Evolutionary conservation across 2,329 filamentous ascomycete genomes (phyloP).

Genomic region (Bipolaris bicolor): DNA sequence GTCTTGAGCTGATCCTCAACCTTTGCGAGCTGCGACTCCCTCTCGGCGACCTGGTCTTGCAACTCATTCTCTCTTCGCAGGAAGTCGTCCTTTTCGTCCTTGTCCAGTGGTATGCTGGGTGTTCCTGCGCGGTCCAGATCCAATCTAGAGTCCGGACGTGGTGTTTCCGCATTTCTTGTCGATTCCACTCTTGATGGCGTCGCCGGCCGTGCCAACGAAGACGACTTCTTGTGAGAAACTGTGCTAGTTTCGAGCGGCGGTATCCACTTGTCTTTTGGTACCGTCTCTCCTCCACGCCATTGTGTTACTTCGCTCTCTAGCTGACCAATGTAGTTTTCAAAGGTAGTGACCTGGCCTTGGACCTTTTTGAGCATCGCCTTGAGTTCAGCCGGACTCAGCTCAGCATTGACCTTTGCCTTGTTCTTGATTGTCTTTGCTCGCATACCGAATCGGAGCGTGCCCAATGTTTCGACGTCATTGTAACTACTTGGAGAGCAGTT

Average conservation of each 20-base stretch:
- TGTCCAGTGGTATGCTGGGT: constrained; percentile 86
- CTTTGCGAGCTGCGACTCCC: constrained; percentile 78
- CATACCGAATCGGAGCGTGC: constrained; percentile 92
- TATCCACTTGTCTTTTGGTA: constrained; percentile 90
- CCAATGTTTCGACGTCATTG: constrained; percentile 93
- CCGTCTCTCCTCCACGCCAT: constrained; percentile 87
- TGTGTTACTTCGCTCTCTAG: constrained; percentile 83
- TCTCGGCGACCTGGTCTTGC: constrained; percentile 94
- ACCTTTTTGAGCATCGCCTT: constrained; percentile 92
- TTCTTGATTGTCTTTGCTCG: constrained; percentile 99
- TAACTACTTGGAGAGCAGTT: constrained; percentile 99
- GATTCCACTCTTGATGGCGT: constrained; percentile 64
- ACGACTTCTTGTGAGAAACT: constrained; percentile 55
- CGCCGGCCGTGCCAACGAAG: constrained; percentile 61
- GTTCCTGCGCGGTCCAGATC: constrained; percentile 82
- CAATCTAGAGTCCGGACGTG: constrained; percentile 67
- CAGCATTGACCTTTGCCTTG: constrained; percentile 99
- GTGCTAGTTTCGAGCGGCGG: constrained; percentile 65
- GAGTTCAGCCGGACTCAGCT: constrained; percentile 93
- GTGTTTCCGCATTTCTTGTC: constrained; percentile 52
- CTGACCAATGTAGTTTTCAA: constrained; percentile 82
- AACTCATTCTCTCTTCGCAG: constrained; percentile 93
- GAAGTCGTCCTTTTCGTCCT: constrained; percentile 97
- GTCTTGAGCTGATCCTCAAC: constrained; percentile 82
- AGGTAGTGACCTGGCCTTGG: constrained; percentile 85